Conservation (phyloP, 2,329 filamentous ascomycete genomes). For the Cercospora sp. region DNA sequence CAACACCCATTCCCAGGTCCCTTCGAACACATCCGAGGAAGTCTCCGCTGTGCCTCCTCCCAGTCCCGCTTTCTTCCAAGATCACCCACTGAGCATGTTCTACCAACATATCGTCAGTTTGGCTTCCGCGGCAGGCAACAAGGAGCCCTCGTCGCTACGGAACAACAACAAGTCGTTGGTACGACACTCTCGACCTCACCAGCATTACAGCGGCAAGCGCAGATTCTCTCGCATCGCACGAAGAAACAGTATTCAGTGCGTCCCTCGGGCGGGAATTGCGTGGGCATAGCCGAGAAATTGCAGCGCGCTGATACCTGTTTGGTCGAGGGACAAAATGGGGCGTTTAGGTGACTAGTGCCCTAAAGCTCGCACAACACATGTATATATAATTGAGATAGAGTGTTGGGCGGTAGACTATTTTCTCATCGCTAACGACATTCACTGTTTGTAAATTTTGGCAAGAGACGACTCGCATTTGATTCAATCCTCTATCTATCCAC, state of each 20-base stretch:
- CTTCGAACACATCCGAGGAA: neutral
- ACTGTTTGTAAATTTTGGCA: no score
- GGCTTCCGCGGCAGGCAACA: neutral
- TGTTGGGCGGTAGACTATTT: neutral
- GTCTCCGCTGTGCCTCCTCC: neutral
- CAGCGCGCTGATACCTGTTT: neutral
- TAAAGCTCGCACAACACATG: no score
- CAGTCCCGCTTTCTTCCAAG: neutral
- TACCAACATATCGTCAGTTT: neutral
- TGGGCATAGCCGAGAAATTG: neutral
- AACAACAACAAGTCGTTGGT: neutral
- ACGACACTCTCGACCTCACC: neutral
- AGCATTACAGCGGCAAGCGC: neutral
- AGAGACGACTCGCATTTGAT: no score
- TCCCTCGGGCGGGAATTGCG: neutral
- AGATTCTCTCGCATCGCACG: neutral
- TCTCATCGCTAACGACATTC: neutral
- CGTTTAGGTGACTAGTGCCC: neutral
- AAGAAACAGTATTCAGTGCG: neutral
- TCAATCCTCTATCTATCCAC: no score
- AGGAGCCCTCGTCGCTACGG: neutral
- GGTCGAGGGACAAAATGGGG: neutral
- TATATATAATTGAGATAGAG: no score
- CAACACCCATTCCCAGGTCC: neutral
- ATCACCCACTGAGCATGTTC: neutral